Percentiles rank a stretch among this genome's conserved stretches.
phyloP scores from a whole-genome alignment of 305 asterid genomes.

The Fraxinus sp. region DNA sequence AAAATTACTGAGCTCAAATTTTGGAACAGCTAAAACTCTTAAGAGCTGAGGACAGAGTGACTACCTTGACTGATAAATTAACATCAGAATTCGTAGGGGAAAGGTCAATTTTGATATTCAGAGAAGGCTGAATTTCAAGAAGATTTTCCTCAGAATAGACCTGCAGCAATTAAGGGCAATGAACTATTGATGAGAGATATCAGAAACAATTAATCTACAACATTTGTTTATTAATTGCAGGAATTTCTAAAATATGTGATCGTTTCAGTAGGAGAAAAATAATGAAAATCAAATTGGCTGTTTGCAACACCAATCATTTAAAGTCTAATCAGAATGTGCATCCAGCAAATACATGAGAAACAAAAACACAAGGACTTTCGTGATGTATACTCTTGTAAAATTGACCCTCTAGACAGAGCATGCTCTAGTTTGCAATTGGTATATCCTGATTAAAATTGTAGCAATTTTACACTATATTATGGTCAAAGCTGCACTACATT shows the following conservation, averaged over 20 bases:
- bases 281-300: not conserved
- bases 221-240: slow-evolving; percentile 12
- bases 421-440: not conserved
- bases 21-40: slow-evolving; percentile 15
- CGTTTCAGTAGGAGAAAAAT: not conserved
- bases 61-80: slow-evolving; percentile 69
- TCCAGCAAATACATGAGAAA: not conserved
- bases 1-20: slow-evolving; percentile 3
- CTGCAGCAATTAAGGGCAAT: slow-evolving; percentile 38
- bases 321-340: slow-evolving; percentile 14
- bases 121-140: slow-evolving; percentile 49
- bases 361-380: not conserved
- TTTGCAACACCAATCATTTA: slow-evolving; percentile 2
- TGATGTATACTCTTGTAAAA: not conserved
- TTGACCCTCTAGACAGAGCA: not conserved
- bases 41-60: slow-evolving; percentile 15
- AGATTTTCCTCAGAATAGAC: slow-evolving; percentile 37
- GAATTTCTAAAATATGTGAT: not conserved
- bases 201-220: slow-evolving; percentile 11
- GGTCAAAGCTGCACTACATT: not conserved
- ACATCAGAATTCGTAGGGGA: slow-evolving; percentile 45
- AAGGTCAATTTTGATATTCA: slow-evolving; percentile 63
- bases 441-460: not conserved
- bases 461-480: not conserved
- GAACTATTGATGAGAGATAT: slow-evolving; percentile 21